Percentiles rank a stretch among this genome's conserved stretches.
Evolutionary conservation across 495 filamentous ascomycete species (phyloP).

Genomic region (Aspergillus sclerotioniger): DNA sequence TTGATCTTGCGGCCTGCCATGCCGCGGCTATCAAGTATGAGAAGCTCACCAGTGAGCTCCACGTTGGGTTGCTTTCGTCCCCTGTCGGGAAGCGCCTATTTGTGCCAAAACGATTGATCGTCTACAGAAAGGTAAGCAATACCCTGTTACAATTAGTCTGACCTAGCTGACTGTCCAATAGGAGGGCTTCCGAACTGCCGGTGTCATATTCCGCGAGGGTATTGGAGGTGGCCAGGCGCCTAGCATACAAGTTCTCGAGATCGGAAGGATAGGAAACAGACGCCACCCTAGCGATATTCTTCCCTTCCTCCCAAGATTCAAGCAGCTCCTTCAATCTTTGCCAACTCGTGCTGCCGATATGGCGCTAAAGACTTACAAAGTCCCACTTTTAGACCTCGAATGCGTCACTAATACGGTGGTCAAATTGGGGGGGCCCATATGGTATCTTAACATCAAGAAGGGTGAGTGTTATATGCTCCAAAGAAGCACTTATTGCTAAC

Average conservation of each 20-base stretch:
- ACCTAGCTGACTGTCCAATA: conserved; percentile 30
- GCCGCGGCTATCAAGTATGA: conserved; percentile 75
- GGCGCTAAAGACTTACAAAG: conserved; percentile 57
- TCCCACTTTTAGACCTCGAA: conserved; percentile 73
- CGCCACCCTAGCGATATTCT: conserved; percentile 76
- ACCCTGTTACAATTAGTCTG: background rate
- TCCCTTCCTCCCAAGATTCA: conserved; percentile 70
- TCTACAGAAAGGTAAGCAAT: conserved; percentile 58
- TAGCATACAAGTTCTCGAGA: conserved; percentile 72
- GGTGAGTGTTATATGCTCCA: conserved; percentile 20
- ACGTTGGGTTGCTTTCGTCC: conserved; percentile 65
- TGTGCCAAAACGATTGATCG: conserved; percentile 65
- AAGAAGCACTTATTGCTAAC: conserved; percentile 11
- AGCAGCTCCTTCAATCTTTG: conserved; percentile 56
- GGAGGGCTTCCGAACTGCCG: conserved; percentile 75
- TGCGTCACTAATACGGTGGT: conserved; percentile 74
- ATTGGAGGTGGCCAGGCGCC: conserved; percentile 58
- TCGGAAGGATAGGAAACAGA: conserved; percentile 57
- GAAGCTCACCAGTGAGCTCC: conserved; percentile 68
- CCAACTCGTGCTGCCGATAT: conserved; percentile 58
- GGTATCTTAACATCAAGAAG: conserved; percentile 47
- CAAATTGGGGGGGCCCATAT: conserved; percentile 53
- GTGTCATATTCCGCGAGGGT: conserved; percentile 76
- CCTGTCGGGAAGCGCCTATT: conserved; percentile 82
- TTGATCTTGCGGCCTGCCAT: conserved; percentile 75